Base-by-base conservation (phyloP, 225 moss, liverwort and hornwort species). In the Marchantia paleacea region DNA sequence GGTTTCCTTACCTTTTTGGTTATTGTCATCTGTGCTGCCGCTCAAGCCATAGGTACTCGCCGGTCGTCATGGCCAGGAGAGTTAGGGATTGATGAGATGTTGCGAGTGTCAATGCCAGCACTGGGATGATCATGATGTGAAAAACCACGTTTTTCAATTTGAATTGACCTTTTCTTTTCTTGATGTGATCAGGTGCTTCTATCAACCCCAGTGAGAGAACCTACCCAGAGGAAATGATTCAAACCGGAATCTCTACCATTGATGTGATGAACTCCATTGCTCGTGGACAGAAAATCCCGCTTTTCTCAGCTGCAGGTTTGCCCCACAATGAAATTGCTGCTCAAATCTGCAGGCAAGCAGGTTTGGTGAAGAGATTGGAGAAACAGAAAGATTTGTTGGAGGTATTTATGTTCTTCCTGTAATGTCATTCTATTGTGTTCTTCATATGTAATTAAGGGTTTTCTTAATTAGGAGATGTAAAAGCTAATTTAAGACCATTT, bases 201-300 rank as follows among this genome's bases (percentile, higher is more conserved):
- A 97, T 97, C 75, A 97, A 97, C 83, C 97, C 97, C 4, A 94
- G 97, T 75, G 97, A 97, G 76, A 80, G 97, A 80, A 97, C 97
- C 0, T 97, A 97, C 49, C 97, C 93, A 10, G 97, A 97, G 87
- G 97, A 97, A 85, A 97, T 95, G 97, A 95, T 97, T 74, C 95
- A 97, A 82, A 97, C 97, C 26, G 97, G 97, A 60, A 97, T 97
- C 7, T 97, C 95, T 6, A 97, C 95, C 20, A 97, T 97, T 52
- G 97, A 97, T 83, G 97, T 97, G 50, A 97, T 97, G 97, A 97
- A 94, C 76, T 95, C 95, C 20, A 95, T 95, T 81, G 95, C 97
- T 48, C 90, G 97, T 83, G 95, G 97, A 15, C 93, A 97, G 82
- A 97, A 97, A 83, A 97, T 97, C 77, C 97, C 95, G 57, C 89